A percentile compares a stretch with the other conserved stretches of the same genome.
Conservation (phyloP, 192 early-diverging fungal species). For the Diversispora eburnea region DNA sequence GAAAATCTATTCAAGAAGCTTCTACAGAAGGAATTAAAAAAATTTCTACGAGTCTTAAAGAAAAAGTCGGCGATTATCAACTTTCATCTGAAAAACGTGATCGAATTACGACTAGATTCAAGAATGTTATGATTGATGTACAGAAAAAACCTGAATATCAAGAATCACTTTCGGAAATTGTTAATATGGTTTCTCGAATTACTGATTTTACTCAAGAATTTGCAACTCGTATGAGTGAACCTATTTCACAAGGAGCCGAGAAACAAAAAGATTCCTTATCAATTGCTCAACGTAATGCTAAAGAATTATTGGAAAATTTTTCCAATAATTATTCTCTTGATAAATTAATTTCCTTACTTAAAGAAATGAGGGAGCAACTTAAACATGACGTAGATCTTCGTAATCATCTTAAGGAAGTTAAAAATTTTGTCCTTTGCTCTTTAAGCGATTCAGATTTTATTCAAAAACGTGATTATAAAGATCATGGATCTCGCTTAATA, state of each 20-base stretch:
- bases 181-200: constrained; percentile 34
- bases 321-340: constrained; percentile 46
- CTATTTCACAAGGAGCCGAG: constrained; percentile 20
- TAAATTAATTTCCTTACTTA: constrained; percentile 37
- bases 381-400: constrained; percentile 39
- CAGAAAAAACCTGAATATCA: constrained; percentile 38
- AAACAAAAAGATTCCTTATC: not conserved
- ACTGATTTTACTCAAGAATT: constrained; percentile 33
- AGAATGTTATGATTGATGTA: constrained; percentile 33
- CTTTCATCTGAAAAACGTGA: constrained; percentile 35
- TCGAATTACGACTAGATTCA: constrained; percentile 29
- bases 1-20: constrained; percentile 32
- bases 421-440: constrained; percentile 34
- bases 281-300: constrained; percentile 39
- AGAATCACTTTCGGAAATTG: constrained; percentile 37
- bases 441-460: constrained; percentile 41
- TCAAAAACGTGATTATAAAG: constrained; percentile 30
- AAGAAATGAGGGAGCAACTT: constrained; percentile 34
- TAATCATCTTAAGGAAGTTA: constrained; percentile 33
- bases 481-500: constrained; percentile 34
- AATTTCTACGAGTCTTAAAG: constrained; percentile 26
- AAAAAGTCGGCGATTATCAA: constrained; percentile 17
- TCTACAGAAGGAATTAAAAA: constrained; percentile 29
- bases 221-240: constrained; percentile 21
- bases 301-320: constrained; percentile 53